Percentiles rank a stretch among this genome's conserved stretches.
Evolutionary conservation across 1,284 basidiomycete species (phyloP).

Genomic region (Trichosporon sp.): DNA sequence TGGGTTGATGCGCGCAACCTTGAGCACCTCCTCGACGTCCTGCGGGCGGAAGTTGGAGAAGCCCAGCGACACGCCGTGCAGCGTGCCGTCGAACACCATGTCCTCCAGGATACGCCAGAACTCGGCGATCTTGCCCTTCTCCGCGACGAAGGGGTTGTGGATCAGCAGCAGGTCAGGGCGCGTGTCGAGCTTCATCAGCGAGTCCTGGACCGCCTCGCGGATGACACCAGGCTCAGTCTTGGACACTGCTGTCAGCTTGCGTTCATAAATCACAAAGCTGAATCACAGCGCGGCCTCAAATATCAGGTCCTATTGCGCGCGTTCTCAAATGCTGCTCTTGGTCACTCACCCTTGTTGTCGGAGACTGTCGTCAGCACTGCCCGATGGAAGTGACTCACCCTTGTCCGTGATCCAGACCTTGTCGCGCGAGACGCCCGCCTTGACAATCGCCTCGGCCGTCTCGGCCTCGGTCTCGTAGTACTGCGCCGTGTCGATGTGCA

Average conservation of each 20-base stretch:
- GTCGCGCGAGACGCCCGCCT: constrained; percentile 48
- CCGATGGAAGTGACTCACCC: constrained; percentile 17
- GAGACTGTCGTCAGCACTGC: constrained; percentile 7
- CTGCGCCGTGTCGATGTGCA: constrained; percentile 46
- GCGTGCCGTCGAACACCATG: constrained; percentile 54
- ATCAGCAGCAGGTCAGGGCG: constrained; percentile 38
- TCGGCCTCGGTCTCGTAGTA: constrained; percentile 48
- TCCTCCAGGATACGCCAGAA: constrained; percentile 42
- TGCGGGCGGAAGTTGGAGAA: constrained; percentile 45
- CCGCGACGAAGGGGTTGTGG: constrained; percentile 34
- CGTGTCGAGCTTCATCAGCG: constrained; percentile 25
- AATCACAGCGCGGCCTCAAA: background rate
- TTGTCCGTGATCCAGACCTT: constrained; percentile 58
- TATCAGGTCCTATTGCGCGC: background rate
- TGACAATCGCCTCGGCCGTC: constrained; percentile 48
- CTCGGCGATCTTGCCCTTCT: constrained; percentile 25
- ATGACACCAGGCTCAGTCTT: constrained; percentile 8
- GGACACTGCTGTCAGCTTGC: background rate
- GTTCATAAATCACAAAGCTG: background rate
- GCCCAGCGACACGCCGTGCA: constrained; percentile 55
- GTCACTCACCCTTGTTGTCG: constrained; percentile 5
- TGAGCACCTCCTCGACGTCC: constrained; percentile 38
- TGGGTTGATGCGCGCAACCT: constrained; percentile 58
- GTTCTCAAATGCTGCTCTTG: background rate
- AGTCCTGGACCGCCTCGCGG: constrained; percentile 24